Conservation (phyloP, 495 filamentous ascomycete species). For the Aspergillus avenaceus region DNA sequence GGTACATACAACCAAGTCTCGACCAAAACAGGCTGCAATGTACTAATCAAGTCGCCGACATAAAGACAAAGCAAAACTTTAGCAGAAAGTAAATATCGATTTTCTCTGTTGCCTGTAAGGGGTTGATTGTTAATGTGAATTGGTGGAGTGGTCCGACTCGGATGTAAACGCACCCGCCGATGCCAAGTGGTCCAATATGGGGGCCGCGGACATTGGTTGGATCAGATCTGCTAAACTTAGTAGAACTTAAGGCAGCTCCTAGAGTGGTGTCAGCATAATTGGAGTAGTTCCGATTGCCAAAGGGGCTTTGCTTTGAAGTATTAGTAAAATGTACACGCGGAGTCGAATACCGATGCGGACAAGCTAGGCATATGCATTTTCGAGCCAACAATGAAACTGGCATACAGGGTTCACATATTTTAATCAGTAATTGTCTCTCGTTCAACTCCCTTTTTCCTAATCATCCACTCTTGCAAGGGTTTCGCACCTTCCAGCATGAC, state of each 20-base stretch:
- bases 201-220: not conserved
- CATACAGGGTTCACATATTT: not conserved
- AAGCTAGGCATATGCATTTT: not conserved
- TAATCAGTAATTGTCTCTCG: not conserved
- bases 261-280: slow-evolving; percentile 13
- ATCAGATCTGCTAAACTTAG: not conserved
- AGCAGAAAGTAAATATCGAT: too few species aligned
- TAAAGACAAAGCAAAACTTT: too few species aligned
- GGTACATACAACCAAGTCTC: too few species aligned
- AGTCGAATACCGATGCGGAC: not conserved
- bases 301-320: not conserved
- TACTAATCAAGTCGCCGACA: too few species aligned
- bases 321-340: not conserved
- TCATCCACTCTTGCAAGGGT: not conserved
- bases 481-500: slow-evolving; percentile 8
- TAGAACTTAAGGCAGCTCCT: not conserved
- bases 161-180: not conserved
- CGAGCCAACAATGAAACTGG: not conserved
- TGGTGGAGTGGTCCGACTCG: slow-evolving; percentile 7
- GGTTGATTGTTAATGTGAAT: not conserved
- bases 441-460: not conserved
- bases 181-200: slow-evolving; percentile 1
- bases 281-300: slow-evolving; percentile 4
- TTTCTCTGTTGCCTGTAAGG: too few species aligned
- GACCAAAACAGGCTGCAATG: too few species aligned